Percentiles rank a stretch among this genome's conserved stretches.
phyloP scores from a whole-genome alignment of 1,284 basidiomycete genomes.

The Ustilago tritici region DNA sequence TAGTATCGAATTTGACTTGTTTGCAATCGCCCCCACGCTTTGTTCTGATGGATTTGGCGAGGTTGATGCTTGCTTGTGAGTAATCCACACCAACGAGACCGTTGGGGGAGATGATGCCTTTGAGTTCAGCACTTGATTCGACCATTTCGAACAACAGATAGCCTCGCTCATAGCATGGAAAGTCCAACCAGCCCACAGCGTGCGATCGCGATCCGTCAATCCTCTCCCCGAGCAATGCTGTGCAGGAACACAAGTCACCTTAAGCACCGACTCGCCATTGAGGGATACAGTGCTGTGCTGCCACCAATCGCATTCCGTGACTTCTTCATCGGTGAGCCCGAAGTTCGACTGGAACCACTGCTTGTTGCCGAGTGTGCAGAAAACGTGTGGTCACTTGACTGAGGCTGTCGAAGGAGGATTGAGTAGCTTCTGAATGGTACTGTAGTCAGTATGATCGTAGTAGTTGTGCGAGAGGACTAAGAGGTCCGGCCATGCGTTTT shows the following conservation, averaged over 20 bases:
- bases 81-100: conserved; percentile 85
- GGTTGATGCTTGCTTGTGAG: conserved; percentile 78
- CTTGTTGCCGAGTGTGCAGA: conserved; percentile 56
- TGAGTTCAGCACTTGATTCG: conserved; percentile 65
- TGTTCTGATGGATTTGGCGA: conserved; percentile 59
- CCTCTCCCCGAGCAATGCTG: conserved; percentile 56
- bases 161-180: conserved; percentile 34
- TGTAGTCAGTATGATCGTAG: conserved; percentile 61
- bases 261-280: conserved; percentile 11
- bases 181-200: conserved; percentile 59
- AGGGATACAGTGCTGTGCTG: conserved; percentile 36
- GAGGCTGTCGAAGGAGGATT: conserved; percentile 19
- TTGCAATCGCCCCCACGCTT: conserved; percentile 50
- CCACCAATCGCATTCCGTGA: conserved; percentile 65
- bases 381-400: conserved; percentile 50
- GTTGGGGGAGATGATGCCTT: conserved; percentile 76
- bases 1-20: conserved; percentile 62
- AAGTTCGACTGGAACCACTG: conserved; percentile 52
- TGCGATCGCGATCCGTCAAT: conserved; percentile 43
- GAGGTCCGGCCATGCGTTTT: conserved; percentile 54
- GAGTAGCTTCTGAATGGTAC: conserved; percentile 49
- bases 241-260: conserved; percentile 56
- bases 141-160: conserved; percentile 79
- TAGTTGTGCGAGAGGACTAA: conserved; percentile 60
- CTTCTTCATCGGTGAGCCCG: conserved; percentile 29